These are phyloP conservation scores for Suillus plorans DNA, from an alignment of 768 basidiomycete species.

Conservation along the genomic window DNA sequence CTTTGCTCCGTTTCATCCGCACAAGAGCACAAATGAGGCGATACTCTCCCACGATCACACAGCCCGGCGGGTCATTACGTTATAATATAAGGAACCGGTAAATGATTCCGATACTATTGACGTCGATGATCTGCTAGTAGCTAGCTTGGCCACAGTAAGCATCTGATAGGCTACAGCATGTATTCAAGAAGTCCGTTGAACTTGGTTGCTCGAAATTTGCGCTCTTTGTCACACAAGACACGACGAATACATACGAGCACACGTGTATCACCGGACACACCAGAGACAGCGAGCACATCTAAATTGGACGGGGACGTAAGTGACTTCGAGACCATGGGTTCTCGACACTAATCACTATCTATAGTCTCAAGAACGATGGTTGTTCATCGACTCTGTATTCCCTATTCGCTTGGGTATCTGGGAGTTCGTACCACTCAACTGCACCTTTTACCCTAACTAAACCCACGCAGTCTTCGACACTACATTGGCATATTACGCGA, in stretches of 20 bases:
- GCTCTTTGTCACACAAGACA: constrained; percentile 7
- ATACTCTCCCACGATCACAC: constrained; percentile 10
- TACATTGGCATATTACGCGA: constrained; percentile 61
- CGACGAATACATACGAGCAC: constrained; percentile 3
- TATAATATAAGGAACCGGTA: background rate
- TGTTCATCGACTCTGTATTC: constrained; percentile 79
- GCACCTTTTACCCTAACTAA: constrained; percentile 9
- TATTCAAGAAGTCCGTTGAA: constrained; percentile 13
- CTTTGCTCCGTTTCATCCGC: constrained; percentile 16
- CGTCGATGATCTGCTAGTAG: background rate
- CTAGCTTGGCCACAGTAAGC: background rate
- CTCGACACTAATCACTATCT: background rate
- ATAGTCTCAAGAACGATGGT: constrained; percentile 48
- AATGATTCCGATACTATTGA: background rate
- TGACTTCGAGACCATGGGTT: background rate
- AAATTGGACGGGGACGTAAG: background rate
- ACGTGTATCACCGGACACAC: background rate
- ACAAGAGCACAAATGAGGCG: constrained; percentile 13
- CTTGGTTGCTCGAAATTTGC: constrained; percentile 1
- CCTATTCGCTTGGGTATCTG: constrained; percentile 68
- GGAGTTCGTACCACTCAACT: constrained; percentile 54
- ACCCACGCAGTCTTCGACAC: constrained; percentile 55
- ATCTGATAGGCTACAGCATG: constrained; percentile 13
- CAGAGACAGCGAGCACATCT: constrained; percentile 20
- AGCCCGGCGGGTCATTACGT: background rate